Evolutionary conservation across 805 yeast species (phyloP).

Genomic region (Maudiozyma saulgeensis): DNA sequence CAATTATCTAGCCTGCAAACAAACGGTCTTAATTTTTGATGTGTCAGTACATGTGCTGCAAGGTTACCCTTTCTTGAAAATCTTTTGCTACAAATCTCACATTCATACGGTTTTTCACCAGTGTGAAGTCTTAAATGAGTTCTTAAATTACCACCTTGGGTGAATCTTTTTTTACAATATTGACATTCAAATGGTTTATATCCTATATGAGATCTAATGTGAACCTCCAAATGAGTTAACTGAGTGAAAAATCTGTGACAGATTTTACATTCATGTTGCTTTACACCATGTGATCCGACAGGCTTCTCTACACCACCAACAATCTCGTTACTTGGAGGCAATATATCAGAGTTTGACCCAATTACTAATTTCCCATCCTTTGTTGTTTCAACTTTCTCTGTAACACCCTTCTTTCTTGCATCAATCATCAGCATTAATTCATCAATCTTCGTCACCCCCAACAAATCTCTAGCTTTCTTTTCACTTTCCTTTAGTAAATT

Average conservation of each 20-base stretch:
- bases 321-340: slow-evolving; percentile 53
- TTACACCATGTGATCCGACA: slow-evolving; percentile 28
- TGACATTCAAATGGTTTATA: slow-evolving; percentile 73
- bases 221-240: slow-evolving; percentile 83
- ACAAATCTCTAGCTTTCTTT: slow-evolving; percentile 54
- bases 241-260: slow-evolving; percentile 79
- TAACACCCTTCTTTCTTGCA: slow-evolving; percentile 71
- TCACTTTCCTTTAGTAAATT: not conserved
- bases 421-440: slow-evolving; percentile 85
- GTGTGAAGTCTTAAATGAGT: slow-evolving; percentile 83
- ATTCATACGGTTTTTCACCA: slow-evolving; percentile 83
- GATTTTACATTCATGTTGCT: slow-evolving; percentile 61
- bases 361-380: slow-evolving; percentile 57
- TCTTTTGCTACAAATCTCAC: slow-evolving; percentile 63
- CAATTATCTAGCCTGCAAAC: slow-evolving; percentile 74
- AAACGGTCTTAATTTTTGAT: slow-evolving; percentile 66
- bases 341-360: slow-evolving; percentile 40
- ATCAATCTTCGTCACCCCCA: slow-evolving; percentile 87
- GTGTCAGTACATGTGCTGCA: slow-evolving; percentile 80
- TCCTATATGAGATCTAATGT: slow-evolving; percentile 80
- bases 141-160: slow-evolving; percentile 83
- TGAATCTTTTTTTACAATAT: slow-evolving; percentile 70
- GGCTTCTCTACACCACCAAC: slow-evolving; percentile 80
- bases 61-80: slow-evolving; percentile 89
- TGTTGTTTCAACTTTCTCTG: slow-evolving; percentile 51